Evolutionary conservation across 495 filamentous ascomycete species (phyloP), one percentile per base, ranked within the genome.

Genomic region (Pyronema domesticum): DNA sequence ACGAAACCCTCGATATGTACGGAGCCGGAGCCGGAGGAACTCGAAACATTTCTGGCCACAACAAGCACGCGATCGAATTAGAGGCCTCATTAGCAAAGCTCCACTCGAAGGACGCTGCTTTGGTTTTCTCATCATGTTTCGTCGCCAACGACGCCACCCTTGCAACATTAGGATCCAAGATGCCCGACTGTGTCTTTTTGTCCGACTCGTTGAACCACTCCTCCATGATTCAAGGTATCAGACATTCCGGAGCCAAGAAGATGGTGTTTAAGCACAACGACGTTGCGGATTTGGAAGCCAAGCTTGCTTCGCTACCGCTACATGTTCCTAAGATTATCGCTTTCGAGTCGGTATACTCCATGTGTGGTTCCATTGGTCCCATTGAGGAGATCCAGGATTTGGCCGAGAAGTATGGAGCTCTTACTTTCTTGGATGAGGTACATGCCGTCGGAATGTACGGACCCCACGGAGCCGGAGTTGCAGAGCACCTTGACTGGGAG

Each of bases 221-320:
- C n/a, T 95, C 88, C 17, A 98, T 98, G 91, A 98, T 98, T 60
- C 93, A 96, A 70, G 91, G 91, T 48, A 98, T 98, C 63, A 86
- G 93, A 15, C 91, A 96, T 71, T 95, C 89, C 5, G 86, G 88
- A 18, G 85, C 91, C 15, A 87, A 82, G 71, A 98, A 98, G 73
- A 77, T 98, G 70, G 91, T 98, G 45, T 96, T 98, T 78, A 89
- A 91, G 70, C 91, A 98, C 71, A 98, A 98, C 58, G 91, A 98
- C 63, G 62, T 95, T 34, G 76, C 72, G 9, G 93, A 98, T 59
- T 74, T 98, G 6, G 91, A 98, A 69, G 72, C 75, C 45, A 96
- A 98, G 65, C 74, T 98, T 54, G 88, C 88, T 4, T 82, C 86
- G 11, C 75, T 98, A 35, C 87, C 89, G 0, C 67, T 80, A 1